Evolutionary conservation across 345 rosid species (phyloP).

Genomic region (Salix purpurea): DNA sequence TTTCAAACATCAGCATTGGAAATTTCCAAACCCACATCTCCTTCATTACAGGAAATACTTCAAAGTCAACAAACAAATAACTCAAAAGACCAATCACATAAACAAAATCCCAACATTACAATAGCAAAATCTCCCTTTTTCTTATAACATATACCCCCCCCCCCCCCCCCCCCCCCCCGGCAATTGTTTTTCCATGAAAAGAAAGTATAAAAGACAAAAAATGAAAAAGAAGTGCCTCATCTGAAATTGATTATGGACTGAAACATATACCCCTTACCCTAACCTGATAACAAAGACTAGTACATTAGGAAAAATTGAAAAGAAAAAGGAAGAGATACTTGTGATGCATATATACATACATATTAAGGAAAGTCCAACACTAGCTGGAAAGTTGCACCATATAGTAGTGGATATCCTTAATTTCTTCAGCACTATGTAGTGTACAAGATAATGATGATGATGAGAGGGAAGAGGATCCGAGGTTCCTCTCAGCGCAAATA

Average conservation of each 20-base stretch:
- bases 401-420: constrained; percentile 12
- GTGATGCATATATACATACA: constrained; percentile 35
- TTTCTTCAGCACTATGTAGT: constrained; percentile 25
- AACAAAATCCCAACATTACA: constrained; percentile 20
- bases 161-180: not conserved
- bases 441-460: constrained; percentile 34
- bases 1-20: not conserved
- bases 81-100: constrained; percentile 1
- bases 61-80: not conserved
- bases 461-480: constrained; percentile 86
- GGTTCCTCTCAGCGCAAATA: constrained; percentile 78
- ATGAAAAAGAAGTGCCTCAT: constrained; percentile 13
- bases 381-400: constrained; percentile 32
- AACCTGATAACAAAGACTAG: constrained; percentile 8
- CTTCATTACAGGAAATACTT: not conserved
- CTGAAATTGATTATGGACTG: constrained; percentile 21
- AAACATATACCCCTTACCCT: constrained; percentile 29
- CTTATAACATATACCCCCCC: constrained; percentile 41
- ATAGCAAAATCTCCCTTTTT: constrained; percentile 41
- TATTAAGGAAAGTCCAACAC: constrained; percentile 19
- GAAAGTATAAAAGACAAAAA: constrained; percentile 1
- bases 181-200: constrained; percentile 10
- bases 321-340: constrained; percentile 6
- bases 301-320: constrained; percentile 9
- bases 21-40: not conserved